Percentiles rank a stretch among this genome's conserved stretches.
phyloP scores from a whole-genome alignment of 352 stramenopile genomes.

The Saprolegnia parasitica region DNA sequence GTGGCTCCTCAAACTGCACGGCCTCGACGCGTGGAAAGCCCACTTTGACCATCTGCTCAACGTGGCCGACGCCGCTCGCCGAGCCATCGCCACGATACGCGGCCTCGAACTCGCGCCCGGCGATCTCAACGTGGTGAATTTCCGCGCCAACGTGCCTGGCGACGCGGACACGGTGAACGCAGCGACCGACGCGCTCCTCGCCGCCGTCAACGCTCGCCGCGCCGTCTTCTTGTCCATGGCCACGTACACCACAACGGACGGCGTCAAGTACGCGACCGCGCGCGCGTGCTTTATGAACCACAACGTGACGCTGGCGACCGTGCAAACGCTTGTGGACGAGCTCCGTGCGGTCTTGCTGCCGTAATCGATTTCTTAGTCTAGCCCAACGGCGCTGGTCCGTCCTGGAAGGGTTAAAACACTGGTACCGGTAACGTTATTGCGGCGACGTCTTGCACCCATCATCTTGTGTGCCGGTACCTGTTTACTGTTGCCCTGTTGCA shows the following conservation, averaged over 20 bases:
- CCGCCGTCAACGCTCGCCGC: background rate
- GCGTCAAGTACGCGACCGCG: background rate
- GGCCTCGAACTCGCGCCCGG: background rate
- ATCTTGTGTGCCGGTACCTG: too few species aligned
- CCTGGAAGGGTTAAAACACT: too few species aligned
- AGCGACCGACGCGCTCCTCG: background rate
- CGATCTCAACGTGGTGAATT: background rate
- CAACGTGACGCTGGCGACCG: conserved; percentile 6
- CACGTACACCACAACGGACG: background rate
- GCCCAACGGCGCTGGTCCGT: too few species aligned
- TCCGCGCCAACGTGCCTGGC: background rate
- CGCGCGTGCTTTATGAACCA: conserved; percentile 2
- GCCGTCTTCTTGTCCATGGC: background rate
- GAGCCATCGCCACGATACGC: background rate
- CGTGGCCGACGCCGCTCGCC: background rate
- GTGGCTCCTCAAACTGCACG: conserved; percentile 8
- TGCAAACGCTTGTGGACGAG: conserved; percentile 2
- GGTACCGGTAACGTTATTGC: too few species aligned
- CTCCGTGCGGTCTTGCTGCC: background rate
- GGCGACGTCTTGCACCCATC: too few species aligned
- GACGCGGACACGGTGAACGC: background rate
- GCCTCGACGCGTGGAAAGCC: background rate
- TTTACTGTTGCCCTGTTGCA: too few species aligned
- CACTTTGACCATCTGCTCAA: conserved; percentile 1
- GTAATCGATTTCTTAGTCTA: too few species aligned